These are phyloP conservation scores for Saururus chinensis DNA, from an alignment of 164 flowering plant genomes.

Conservation along the genomic window DNA sequence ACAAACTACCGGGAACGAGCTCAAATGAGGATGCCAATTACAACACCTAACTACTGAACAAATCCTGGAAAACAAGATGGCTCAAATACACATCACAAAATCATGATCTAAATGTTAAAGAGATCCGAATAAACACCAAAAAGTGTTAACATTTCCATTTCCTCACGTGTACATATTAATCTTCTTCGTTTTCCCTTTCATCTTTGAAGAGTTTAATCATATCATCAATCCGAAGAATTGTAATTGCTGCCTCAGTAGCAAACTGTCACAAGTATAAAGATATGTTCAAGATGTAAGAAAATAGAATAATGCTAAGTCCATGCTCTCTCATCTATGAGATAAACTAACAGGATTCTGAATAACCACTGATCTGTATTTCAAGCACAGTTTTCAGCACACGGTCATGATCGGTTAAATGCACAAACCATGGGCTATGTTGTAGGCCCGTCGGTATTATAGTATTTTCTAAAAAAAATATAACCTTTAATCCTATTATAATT, in stretches of 20 bases:
- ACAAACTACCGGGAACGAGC: too few relatives aligned
- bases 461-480: too few relatives aligned
- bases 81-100: not conserved
- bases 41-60: not conserved
- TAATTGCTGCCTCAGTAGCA: slow-evolving; percentile 98
- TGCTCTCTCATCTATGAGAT: not conserved
- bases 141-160: not conserved
- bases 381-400: too few relatives aligned
- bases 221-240: slow-evolving; percentile 94
- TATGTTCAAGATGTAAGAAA: not conserved
- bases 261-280: slow-evolving; percentile 33
- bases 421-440: not conserved
- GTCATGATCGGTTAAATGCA: not conserved
- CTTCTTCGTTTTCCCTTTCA: slow-evolving; percentile 48
- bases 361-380: too few relatives aligned
- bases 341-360: not conserved
- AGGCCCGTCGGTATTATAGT: too few relatives aligned
- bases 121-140: not conserved
- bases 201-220: slow-evolving; percentile 93
- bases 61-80: not conserved
- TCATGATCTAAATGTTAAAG: not conserved
- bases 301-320: too few relatives aligned
- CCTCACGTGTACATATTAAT: not conserved
- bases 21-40: not conserved
- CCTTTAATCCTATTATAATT: too few relatives aligned